phyloP scores from a whole-genome alignment of 441 rosid species.

The Mallotus repandus region DNA sequence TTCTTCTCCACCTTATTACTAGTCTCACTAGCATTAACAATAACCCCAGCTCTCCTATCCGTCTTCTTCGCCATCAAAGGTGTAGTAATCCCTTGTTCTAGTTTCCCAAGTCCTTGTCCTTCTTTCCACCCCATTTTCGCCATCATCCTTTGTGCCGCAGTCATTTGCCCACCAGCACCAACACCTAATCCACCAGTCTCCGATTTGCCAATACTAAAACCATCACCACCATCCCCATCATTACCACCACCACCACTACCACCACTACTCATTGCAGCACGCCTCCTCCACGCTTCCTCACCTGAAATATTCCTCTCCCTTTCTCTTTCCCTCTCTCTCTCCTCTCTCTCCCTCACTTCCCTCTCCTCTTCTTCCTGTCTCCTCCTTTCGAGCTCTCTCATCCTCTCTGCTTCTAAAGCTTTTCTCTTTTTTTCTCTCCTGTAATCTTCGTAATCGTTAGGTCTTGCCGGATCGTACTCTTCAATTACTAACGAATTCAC shows the following conservation, averaged over 20 bases:
- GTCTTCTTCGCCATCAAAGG: slow-evolving; percentile 98
- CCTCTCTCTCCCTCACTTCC: slow-evolving; percentile 46
- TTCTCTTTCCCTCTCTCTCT: slow-evolving; percentile 54
- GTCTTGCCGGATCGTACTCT: slow-evolving; percentile 84
- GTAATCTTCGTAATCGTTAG: slow-evolving; percentile 74
- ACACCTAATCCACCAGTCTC: slow-evolving; percentile 88
- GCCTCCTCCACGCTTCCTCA: slow-evolving; percentile 93
- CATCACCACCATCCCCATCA: slow-evolving; percentile 24
- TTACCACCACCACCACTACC: background rate
- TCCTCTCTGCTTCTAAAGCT: slow-evolving; percentile 66
- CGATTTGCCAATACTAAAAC: slow-evolving; percentile 74
- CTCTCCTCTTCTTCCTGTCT: slow-evolving; percentile 70
- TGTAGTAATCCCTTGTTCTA: slow-evolving; percentile 93
- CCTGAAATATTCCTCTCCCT: slow-evolving; percentile 71
- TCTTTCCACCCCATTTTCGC: slow-evolving; percentile 99
- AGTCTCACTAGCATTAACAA: slow-evolving; percentile 83
- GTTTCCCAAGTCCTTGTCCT: slow-evolving; percentile 95
- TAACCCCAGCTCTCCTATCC: slow-evolving; percentile 95
- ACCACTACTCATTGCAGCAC: slow-evolving; percentile 69
- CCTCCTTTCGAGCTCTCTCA: slow-evolving; percentile 68
- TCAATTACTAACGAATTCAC: slow-evolving; percentile 72
- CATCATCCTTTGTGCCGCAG: slow-evolving; percentile 99
- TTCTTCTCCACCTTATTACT: slow-evolving; percentile 64
- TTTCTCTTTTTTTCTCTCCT: slow-evolving; percentile 57
- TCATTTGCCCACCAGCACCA: slow-evolving; percentile 99